Evolutionary conservation across 306 rosid genomes (phyloP).

Genomic region (apple (Malus domestica)): DNA sequence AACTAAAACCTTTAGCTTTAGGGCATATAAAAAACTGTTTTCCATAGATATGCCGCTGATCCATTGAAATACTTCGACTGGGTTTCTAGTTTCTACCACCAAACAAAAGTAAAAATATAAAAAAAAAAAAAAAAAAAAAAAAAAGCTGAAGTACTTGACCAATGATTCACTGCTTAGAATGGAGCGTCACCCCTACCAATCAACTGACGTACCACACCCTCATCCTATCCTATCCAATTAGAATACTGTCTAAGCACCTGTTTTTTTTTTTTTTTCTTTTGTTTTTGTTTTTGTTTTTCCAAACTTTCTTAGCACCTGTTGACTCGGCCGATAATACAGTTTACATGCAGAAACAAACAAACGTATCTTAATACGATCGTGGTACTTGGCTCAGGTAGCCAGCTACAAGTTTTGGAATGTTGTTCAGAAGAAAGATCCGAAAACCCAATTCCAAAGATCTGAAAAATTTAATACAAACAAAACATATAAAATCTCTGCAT

Average conservation of each 20-base stretch:
- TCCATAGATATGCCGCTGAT: too few relatives aligned
- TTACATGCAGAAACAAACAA: slow-evolving; percentile 34
- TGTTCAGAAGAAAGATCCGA: slow-evolving; percentile 31
- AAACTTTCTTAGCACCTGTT: slow-evolving; percentile 2
- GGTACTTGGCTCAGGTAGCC: slow-evolving; percentile 25
- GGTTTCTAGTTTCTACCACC: neutral
- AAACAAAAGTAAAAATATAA: neutral
- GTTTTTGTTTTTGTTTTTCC: too few relatives aligned
- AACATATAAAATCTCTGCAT: neutral
- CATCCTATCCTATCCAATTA: neutral
- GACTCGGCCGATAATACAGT: slow-evolving; percentile 10
- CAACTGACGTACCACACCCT: neutral
- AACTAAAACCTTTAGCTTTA: too few relatives aligned
- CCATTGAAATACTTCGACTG: neutral
- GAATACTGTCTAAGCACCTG: neutral
- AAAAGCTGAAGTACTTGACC: neutral
- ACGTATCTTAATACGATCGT: neutral
- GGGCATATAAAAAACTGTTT: too few relatives aligned
- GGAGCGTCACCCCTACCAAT: neutral
- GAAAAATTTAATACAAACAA: neutral
- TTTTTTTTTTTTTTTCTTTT: neutral
- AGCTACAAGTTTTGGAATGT: slow-evolving; percentile 49
- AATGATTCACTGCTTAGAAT: neutral
- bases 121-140: neutral
- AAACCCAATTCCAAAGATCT: slow-evolving; percentile 32